Evolutionary conservation across 2,329 filamentous ascomycete genomes (phyloP), one percentile per base, ranked within the genome.

Genomic region (Alternaria tenuissima): DNA sequence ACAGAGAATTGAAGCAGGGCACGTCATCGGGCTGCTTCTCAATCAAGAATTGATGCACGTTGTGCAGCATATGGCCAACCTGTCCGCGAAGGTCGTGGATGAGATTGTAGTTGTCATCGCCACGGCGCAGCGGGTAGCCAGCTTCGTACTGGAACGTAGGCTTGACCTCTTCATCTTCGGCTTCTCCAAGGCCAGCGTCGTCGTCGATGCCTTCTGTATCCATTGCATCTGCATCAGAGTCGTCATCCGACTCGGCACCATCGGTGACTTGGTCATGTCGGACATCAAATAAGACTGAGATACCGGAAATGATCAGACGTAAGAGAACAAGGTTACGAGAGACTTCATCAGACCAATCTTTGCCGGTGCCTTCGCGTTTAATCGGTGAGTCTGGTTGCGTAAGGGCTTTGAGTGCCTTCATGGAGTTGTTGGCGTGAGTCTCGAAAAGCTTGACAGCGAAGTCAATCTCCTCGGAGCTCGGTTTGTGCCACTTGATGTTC

Each of bases 281-380:
- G 5, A 93, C 89, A 72, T 97, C 93, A 74, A 99, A 98, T 11
- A 99, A 84, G 1, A 91, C 89, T 7, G 94, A 94, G 59, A 97
- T 89, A 54, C 95, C 95, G 3, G 94, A 96, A 26, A 96, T 88
- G 44, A 97, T 88, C n/a, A 99, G 85, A 30, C 94, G 87, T 14
- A 99, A 84, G 52, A 97, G 89, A 12, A 94, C 92, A 57, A 99
- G 85, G 67, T 97, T 93, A 56, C 95, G 85, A 2, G 93, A 94
- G 28, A 98, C 90, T 76, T 99, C 96, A 76, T 99, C 95, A 0
- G 94, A 97, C 95, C 95, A 99, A 71, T 97, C 94, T 79, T 98
- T 99, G 69, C 96, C 96, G 76, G 94, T 97, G 38, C 95, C 95
- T 67, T 94, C 94, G 57, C 94, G 88, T 78, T 93, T 96, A 54